Conservation (phyloP, 306 rosid species). For the Sindora glabra region DNA sequence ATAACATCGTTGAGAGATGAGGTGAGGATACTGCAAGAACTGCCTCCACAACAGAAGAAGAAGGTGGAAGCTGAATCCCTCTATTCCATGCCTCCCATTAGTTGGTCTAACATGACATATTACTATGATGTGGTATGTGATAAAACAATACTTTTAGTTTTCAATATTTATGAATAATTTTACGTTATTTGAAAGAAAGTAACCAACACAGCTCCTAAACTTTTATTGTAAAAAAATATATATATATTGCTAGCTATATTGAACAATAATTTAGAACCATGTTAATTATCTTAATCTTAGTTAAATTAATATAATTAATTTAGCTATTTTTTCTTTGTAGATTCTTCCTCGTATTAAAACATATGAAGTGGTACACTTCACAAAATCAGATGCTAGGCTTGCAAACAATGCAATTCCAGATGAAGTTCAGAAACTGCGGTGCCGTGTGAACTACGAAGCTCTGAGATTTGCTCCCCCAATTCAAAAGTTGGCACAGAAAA, state of each 20-base stretch:
- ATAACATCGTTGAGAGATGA: slow-evolving; percentile 55
- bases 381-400: slow-evolving; percentile 68
- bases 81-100: slow-evolving; percentile 66
- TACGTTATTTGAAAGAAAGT: too few species aligned
- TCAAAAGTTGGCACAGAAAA: slow-evolving; percentile 45
- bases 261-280: too few species aligned
- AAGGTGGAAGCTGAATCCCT: slow-evolving; percentile 31
- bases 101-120: slow-evolving; percentile 81
- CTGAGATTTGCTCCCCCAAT: slow-evolving; percentile 55
- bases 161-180: too few species aligned
- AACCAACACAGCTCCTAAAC: too few species aligned
- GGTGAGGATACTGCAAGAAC: slow-evolving; percentile 47
- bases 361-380: slow-evolving; percentile 53
- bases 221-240: too few species aligned
- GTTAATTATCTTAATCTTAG: too few species aligned
- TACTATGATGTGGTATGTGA: slow-evolving; percentile 45
- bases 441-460: slow-evolving; percentile 58
- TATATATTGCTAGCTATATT: too few species aligned
- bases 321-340: background rate
- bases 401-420: slow-evolving; percentile 59
- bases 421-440: slow-evolving; percentile 62
- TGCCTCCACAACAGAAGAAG: slow-evolving; percentile 47
- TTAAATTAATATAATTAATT: too few species aligned
- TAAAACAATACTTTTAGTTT: too few species aligned
- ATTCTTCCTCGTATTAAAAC: slow-evolving; percentile 57